A percentile compares a stretch with the other conserved stretches of the same genome.
Evolutionary conservation across 75 land plant genomes (phyloP).

Genomic region (Cryptomeria japonica): DNA sequence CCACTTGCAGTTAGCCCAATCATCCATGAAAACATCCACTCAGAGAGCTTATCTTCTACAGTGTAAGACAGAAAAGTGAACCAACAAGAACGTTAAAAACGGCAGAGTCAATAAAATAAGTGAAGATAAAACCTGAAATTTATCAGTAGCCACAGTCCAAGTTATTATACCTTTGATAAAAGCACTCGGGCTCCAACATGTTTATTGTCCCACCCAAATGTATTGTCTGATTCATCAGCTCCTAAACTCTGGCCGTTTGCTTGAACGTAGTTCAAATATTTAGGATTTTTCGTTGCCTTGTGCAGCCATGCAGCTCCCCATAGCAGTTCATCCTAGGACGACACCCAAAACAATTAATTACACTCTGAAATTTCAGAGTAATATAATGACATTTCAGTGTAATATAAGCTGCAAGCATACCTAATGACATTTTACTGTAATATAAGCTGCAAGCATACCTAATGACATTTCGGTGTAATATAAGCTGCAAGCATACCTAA

Average conservation of each 20-base stretch:
- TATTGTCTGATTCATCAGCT: constrained; percentile 64
- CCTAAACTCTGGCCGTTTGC: constrained; percentile 65
- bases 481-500: background rate
- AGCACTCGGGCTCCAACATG: constrained; percentile 91
- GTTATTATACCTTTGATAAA: constrained; percentile 66
- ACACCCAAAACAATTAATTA: background rate
- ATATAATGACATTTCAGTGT: background rate
- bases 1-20: background rate
- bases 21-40: background rate
- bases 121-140: too few relatives aligned
- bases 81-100: background rate
- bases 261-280: constrained; percentile 67
- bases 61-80: background rate
- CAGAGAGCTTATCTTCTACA: background rate
- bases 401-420: background rate
- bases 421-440: background rate
- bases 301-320: constrained; percentile 99
- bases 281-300: constrained; percentile 59
- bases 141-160: background rate
- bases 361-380: too few relatives aligned
- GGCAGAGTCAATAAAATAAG: background rate
- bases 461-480: background rate
- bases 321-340: constrained; percentile 73
- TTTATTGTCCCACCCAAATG: constrained; percentile 94
- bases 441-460: background rate